Base-by-base conservation (phyloP, 75 land plant genomes). In the Larix kaempferi region DNA sequence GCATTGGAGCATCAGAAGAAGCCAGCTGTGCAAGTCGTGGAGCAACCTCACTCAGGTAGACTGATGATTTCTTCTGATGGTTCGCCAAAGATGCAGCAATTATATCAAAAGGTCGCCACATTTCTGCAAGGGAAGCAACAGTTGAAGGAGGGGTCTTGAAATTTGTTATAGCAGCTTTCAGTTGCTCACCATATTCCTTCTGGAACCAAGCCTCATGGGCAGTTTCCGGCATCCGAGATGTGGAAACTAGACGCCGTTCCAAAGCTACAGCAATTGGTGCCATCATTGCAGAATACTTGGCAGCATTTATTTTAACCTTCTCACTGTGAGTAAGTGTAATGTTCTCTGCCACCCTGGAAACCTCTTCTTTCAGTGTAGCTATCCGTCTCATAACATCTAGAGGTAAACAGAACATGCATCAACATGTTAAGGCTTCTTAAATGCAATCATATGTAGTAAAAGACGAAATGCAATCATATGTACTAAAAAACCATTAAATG, bases 1-100 rank as follows among this genome's bases (percentile, higher is more conserved):
- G 99, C 94, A 98, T 91, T 67, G 99, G 99, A n/a, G 93, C 95
- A 82, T 90, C 89, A 75, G 99, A 91, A 64, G 92, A 89, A 41
- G 87, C 82, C n/a, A 98, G 83, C 23, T 52, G 59, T 64, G 96
- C 88, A 37, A 98, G 86, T 55, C 82, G 81, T 62, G 99, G 98
- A 74, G 99, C 88, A 76, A 98, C 91, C 58, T 98, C 96, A 44
- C 80, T 73, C 60, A 98, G 82, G 63, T 85, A 83, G 23, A 91
- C 76, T 55, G 84, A 78, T 22, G 94, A 87, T 77, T 91, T 95
- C 37, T 91, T 93, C 71, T 91, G 99, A 83, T 95, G 79, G 59
- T 82, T 83, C 62, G 91, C 93, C 39, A 98, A 80, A 62, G 96
- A 92, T 73, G 96, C 85, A 77, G 90, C 92, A 80, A 98, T 90